Evolutionary conservation across 352 stramenopile genomes (phyloP).

Genomic region (Phytopythium aichiense): DNA sequence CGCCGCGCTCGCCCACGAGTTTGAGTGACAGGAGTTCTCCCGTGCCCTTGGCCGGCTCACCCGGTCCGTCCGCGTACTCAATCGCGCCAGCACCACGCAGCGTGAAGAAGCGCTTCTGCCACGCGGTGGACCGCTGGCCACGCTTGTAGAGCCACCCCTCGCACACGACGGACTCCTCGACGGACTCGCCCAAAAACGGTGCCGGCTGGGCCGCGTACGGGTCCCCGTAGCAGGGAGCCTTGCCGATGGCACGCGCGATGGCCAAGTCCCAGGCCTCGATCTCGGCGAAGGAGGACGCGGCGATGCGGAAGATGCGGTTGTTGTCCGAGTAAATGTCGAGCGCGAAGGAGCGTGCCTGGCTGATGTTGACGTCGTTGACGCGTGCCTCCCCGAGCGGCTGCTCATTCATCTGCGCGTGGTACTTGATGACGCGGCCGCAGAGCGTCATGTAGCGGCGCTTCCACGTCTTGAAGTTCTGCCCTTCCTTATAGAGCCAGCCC

Average conservation of each 20-base stretch:
- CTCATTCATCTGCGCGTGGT: constrained; percentile 49
- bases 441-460: constrained; percentile 82
- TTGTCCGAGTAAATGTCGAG: constrained; percentile 80
- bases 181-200: constrained; percentile 59
- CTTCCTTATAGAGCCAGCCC: constrained; percentile 79
- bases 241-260: constrained; percentile 38
- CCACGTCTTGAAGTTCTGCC: constrained; percentile 87
- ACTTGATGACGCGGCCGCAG: constrained; percentile 52
- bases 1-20: constrained; percentile 31
- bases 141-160: constrained; percentile 78
- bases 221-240: constrained; percentile 61
- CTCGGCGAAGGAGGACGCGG: constrained; percentile 57
- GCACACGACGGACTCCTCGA: constrained; percentile 44
- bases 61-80: constrained; percentile 60
- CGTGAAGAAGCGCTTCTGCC: constrained; percentile 75
- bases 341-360: constrained; percentile 52
- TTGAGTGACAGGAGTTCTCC: constrained; percentile 59
- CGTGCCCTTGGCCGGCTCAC: constrained; percentile 52
- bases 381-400: constrained; percentile 55
- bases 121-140: constrained; percentile 48
- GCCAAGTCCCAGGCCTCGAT: constrained; percentile 76
- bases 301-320: constrained; percentile 74
- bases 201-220: constrained; percentile 48
- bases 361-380: constrained; percentile 75
- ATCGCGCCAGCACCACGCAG: constrained; percentile 46